Evolutionary conservation across 768 basidiomycete genomes (phyloP).

Genomic region (Polyporus arcularius): DNA sequence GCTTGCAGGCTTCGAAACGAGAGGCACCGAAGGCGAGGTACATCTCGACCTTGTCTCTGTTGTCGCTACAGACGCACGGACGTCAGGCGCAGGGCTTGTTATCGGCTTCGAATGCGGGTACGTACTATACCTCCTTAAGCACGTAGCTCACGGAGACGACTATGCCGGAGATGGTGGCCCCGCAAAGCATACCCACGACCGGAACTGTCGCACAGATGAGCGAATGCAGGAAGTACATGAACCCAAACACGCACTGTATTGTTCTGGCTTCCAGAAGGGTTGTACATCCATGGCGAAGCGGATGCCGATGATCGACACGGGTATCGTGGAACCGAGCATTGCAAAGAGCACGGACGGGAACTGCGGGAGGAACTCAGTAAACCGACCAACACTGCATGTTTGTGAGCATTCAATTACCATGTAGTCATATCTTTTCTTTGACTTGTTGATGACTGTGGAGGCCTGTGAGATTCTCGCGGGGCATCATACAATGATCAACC

Average conservation of each 20-base stretch:
- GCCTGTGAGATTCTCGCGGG: neutral
- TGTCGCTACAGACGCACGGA: slow-evolving; percentile 53
- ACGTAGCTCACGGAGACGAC: slow-evolving; percentile 70
- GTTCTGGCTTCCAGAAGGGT: slow-evolving; percentile 84
- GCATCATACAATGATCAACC: slow-evolving; percentile 21
- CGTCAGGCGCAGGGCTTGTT: neutral
- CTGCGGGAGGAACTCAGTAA: slow-evolving; percentile 34
- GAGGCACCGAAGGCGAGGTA: slow-evolving; percentile 87
- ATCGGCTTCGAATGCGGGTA: neutral
- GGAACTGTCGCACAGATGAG: slow-evolving; percentile 52
- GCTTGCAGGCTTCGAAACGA: slow-evolving; percentile 79
- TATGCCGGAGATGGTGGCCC: slow-evolving; percentile 74
- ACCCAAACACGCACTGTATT: slow-evolving; percentile 58
- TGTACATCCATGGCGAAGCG: slow-evolving; percentile 73
- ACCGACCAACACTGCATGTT: neutral
- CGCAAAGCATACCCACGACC: slow-evolving; percentile 85
- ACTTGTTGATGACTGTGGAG: slow-evolving; percentile 70
- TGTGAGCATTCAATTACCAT: slow-evolving; percentile 53
- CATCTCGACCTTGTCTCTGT: slow-evolving; percentile 81
- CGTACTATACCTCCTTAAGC: slow-evolving; percentile 76
- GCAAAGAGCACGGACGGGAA: slow-evolving; percentile 66
- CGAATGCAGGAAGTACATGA: neutral
- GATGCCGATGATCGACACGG: slow-evolving; percentile 75
- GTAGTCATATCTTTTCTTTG: slow-evolving; percentile 65
- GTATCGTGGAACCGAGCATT: slow-evolving; percentile 77